phyloP scores from a whole-genome alignment of 306 rosid genomes.

The Acacia crassicarpa region DNA sequence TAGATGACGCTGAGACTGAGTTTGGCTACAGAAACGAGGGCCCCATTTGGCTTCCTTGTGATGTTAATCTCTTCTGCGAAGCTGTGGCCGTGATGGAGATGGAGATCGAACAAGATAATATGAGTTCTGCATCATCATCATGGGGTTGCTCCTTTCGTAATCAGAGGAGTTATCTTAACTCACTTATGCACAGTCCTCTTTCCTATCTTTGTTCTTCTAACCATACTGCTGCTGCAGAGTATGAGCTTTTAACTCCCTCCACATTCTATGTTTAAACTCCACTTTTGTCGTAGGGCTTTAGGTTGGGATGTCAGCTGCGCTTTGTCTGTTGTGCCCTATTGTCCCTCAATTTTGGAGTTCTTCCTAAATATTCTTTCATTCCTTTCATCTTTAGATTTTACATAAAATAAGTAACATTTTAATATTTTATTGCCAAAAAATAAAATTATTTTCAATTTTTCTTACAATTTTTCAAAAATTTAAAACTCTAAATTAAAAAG shows the following conservation, averaged over 20 bases:
- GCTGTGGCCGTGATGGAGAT: constrained; percentile 53
- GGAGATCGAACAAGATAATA: not conserved
- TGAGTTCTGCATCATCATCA: not conserved
- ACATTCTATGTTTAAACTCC: not conserved
- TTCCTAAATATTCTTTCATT: too few relatives aligned
- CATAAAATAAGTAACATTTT: too few relatives aligned
- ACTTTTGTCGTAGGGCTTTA: not conserved
- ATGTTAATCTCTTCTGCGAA: constrained; percentile 40
- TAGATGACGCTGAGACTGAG: constrained; percentile 53
- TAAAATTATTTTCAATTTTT: too few relatives aligned
- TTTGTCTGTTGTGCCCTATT: too few relatives aligned
- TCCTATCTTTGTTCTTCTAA: not conserved
- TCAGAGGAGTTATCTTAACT: not conserved
- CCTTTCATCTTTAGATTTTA: too few relatives aligned
- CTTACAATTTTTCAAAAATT: too few relatives aligned
- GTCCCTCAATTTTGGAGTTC: too few relatives aligned
- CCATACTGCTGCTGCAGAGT: not conserved
- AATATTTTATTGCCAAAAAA: too few relatives aligned
- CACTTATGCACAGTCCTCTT: not conserved
- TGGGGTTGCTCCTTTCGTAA: not conserved
- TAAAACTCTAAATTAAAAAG: too few relatives aligned
- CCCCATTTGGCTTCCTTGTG: constrained; percentile 63
- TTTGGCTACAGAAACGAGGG: constrained; percentile 52
- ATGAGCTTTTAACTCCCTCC: not conserved
- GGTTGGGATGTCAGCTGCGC: too few relatives aligned